Evolutionary conservation across 2,329 filamentous ascomycete species (phyloP).

Genomic region (Lachnellula occidentalis): DNA sequence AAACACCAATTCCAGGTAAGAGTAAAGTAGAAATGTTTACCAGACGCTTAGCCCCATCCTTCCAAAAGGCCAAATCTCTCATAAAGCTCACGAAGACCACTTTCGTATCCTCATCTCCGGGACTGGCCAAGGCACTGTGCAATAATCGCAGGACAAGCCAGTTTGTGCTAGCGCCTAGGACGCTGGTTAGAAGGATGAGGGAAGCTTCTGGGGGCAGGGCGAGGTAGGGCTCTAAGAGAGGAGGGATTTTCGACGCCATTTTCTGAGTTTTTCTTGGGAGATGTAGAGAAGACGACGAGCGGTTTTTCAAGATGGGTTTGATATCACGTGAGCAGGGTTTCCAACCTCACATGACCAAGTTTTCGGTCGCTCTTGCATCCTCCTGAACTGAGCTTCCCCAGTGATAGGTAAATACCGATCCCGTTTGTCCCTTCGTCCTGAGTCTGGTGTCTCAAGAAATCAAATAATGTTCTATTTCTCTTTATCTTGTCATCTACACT

Average conservation of each 20-base stretch:
- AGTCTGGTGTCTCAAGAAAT: background rate
- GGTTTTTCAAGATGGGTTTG: background rate
- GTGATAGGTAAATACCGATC: background rate
- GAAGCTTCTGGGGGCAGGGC: constrained; percentile 51
- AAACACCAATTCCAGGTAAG: background rate
- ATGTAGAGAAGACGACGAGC: background rate
- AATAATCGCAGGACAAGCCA: constrained; percentile 59
- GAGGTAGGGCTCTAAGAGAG: constrained; percentile 60
- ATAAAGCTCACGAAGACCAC: constrained; percentile 81
- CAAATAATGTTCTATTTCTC: background rate
- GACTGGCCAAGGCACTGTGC: constrained; percentile 20
- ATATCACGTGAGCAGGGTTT: background rate
- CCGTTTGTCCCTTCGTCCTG: background rate
- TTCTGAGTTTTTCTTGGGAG: background rate
- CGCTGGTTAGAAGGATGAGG: constrained; percentile 62
- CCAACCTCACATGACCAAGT: background rate
- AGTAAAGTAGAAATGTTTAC: constrained; percentile 36
- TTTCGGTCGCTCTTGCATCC: background rate
- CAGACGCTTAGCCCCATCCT: constrained; percentile 60
- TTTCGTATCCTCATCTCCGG: constrained; percentile 34
- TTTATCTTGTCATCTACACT: background rate
- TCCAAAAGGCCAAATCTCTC: constrained; percentile 75
- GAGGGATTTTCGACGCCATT: constrained; percentile 39
- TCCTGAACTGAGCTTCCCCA: background rate
- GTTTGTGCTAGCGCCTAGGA: constrained; percentile 58